phyloP scores from a whole-genome alignment of 306 rosid species.

The Pyrus betulifolia region DNA sequence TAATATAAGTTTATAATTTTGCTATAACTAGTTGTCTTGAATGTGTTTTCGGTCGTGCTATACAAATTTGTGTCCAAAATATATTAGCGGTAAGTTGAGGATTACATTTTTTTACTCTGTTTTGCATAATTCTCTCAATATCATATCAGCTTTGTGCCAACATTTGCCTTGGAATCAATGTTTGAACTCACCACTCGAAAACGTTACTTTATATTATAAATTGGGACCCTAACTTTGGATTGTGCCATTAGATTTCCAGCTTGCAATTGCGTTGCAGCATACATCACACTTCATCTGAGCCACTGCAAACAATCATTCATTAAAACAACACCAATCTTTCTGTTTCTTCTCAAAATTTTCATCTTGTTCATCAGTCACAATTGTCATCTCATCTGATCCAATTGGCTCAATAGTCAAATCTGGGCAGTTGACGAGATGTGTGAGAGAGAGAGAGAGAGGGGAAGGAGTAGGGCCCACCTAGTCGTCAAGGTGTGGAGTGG shows the following conservation, averaged over 20 bases:
- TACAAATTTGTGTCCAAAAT: not conserved
- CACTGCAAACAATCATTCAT: not conserved
- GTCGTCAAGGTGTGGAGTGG: not conserved
- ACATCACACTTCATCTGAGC: too few species aligned
- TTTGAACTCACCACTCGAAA: not conserved
- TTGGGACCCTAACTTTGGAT: not conserved
- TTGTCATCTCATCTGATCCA: not conserved
- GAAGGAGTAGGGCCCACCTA: not conserved
- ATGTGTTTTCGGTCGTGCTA: too few species aligned
- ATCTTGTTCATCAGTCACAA: too few species aligned
- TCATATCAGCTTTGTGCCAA: too few species aligned
- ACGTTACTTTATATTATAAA: not conserved
- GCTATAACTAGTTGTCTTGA: too few species aligned
- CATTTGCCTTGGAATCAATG: not conserved
- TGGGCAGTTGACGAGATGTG: not conserved
- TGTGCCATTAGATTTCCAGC: not conserved
- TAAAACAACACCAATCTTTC: not conserved
- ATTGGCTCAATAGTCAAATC: conserved; percentile 14
- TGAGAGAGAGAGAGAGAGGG: not conserved
- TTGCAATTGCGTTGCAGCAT: not conserved
- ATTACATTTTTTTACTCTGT: too few species aligned
- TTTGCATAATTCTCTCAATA: too few species aligned
- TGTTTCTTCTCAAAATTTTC: not conserved
- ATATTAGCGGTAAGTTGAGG: too few species aligned
- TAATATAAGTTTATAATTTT: too few species aligned